Base-by-base conservation (phyloP, 2,329 filamentous ascomycete genomes). In the Fusarium papillatum region DNA sequence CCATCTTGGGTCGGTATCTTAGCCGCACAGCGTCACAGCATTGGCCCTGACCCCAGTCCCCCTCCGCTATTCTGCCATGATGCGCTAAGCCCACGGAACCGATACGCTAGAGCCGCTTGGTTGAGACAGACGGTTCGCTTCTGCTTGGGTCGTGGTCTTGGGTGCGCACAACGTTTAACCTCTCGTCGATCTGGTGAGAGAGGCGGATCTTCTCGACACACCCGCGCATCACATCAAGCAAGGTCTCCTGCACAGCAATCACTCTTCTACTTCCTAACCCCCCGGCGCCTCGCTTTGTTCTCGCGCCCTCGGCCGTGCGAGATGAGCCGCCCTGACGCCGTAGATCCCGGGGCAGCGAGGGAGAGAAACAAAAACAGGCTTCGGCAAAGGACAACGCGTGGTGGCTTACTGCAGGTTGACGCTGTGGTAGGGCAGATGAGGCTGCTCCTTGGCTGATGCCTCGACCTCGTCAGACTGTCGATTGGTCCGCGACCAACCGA, bases 321-420 rank as follows among this genome's bases (percentile, higher is more conserved):
- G 34, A 29, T 39, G 31, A 46, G 31, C 41, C 22, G 63, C 46
- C 41, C 43, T 17, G 36, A 43, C 34, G 43, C 36, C 48, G 48
- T n/a, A 60, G 31, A 61, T n/a, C 36, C 66, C 36, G 59, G 55
- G 57, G 55, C 43, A 61, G 60, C 29, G 39, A 55, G 10, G 50
- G 19, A 55, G 19, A 55, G 50, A 55, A 34, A 57, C 19, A 31
- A 70, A 72, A 78, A 74, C 77, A 76, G 70, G 74, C 77, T 79
- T 76, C 68, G 70, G 67, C 50, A 75, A 77, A 66, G 46, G 72
- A 76, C 66, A 64, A 69, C 48, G 57, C 63, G 65, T 74, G 68
- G 69, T 74, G 68, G 69, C 63, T 57, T 77, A 74, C 76, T 73
- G 66, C 68, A 76, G 36, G 36, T 69, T 59, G 65, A 74, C 76